phyloP scores from a whole-genome alignment of 2,329 filamentous ascomycete genomes.

The Zasmidium angulare region DNA sequence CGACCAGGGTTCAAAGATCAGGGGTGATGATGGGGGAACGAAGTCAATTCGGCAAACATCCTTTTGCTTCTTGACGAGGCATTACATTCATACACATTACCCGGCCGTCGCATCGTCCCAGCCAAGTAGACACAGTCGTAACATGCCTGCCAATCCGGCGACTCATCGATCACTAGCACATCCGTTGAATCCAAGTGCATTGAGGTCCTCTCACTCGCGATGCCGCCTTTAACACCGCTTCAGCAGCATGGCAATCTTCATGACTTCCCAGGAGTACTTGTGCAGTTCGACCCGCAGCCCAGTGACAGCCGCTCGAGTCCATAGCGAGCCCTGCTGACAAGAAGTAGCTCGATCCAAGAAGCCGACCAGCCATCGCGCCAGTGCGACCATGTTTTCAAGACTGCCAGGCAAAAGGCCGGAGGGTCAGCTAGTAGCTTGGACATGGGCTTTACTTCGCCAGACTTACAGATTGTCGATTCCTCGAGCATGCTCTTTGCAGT shows the following conservation, averaged over 20 bases:
- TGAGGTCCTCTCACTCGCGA: no score
- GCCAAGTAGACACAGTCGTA: not conserved
- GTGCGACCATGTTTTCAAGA: conserved; percentile 14
- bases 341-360: conserved; percentile 13
- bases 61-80: conserved; percentile 19
- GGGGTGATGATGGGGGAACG: conserved; percentile 43
- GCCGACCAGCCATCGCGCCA: conserved; percentile 19
- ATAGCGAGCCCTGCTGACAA: conserved; percentile 3
- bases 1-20: conserved; percentile 38
- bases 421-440: no score
- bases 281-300: conserved; percentile 20
- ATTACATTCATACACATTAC: not conserved
- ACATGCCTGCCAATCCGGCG: not conserved
- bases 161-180: not conserved
- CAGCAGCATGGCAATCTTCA: conserved; percentile 14
- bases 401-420: no score
- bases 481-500: conserved; percentile 8
- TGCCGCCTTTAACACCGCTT: not conserved
- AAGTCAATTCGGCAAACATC: conserved; percentile 42
- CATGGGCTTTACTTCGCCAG: no score
- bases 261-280: conserved; percentile 20
- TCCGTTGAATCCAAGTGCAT: no score
- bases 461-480: conserved; percentile 18
- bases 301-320: conserved; percentile 15
- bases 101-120: not conserved